These are phyloP conservation scores for Choanephora cucurbitarum DNA, from an alignment of 371 early-diverging fungal genomes.

Conservation along the genomic window DNA sequence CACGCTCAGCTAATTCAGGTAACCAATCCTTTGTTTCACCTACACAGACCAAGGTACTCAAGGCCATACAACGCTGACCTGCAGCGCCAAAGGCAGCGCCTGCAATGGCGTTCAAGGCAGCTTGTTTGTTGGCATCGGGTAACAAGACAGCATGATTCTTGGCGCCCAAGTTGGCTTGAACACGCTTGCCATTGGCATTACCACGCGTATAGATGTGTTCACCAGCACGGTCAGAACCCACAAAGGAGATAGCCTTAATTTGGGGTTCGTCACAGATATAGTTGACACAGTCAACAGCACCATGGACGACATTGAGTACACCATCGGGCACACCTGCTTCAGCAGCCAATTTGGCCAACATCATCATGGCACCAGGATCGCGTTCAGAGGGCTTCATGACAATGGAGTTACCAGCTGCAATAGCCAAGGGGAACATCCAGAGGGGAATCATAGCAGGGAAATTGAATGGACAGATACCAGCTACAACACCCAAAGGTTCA, in stretches of 20 bases:
- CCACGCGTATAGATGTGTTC: constrained; percentile 89
- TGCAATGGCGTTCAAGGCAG: constrained; percentile 86
- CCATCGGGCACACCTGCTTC: constrained; percentile 95
- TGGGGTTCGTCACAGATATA: constrained; percentile 86
- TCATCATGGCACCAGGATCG: constrained; percentile 95
- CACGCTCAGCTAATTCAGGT: constrained; percentile 88
- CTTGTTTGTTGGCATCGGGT: constrained; percentile 91
- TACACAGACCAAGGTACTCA: constrained; percentile 90
- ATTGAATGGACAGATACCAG: constrained; percentile 95
- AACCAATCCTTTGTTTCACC: constrained; percentile 88
- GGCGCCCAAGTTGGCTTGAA: constrained; percentile 96
- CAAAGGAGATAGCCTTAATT: constrained; percentile 94
- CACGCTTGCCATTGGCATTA: constrained; percentile 92
- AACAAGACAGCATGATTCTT: constrained; percentile 97
- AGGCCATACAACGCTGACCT: constrained; percentile 95
- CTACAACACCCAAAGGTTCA: constrained; percentile 95
- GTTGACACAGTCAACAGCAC: constrained; percentile 88
- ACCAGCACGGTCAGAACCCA: constrained; percentile 88
- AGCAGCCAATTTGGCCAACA: constrained; percentile 86
- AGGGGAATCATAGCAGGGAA: constrained; percentile 96
- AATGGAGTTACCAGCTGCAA: constrained; percentile 33
- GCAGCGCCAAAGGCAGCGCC: constrained; percentile 98
- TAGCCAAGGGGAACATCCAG: constrained; percentile 94
- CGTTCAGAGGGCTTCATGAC: constrained; percentile 79
- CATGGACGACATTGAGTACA: constrained; percentile 94